Conservation (phyloP, 2,329 filamentous ascomycete genomes). For the Claviceps quebecensis region DNA sequence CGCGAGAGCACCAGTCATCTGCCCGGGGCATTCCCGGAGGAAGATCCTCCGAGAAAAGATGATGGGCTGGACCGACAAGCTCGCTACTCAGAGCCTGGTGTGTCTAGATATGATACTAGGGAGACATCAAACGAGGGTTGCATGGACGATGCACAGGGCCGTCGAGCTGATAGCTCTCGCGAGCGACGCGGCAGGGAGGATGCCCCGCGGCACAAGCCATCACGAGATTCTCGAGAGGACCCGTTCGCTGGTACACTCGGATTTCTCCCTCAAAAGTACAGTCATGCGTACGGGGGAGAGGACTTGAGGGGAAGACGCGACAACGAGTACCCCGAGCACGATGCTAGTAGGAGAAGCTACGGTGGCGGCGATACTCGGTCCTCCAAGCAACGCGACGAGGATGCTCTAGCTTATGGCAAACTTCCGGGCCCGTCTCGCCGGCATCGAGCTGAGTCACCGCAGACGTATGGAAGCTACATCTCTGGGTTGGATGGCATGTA, state of each 20-base stretch:
- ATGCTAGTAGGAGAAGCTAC: constrained; percentile 15
- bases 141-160: neutral
- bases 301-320: neutral
- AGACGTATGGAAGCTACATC: constrained; percentile 17
- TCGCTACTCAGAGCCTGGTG: constrained; percentile 14
- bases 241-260: too few relatives aligned
- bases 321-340: constrained; percentile 7
- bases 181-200: too few relatives aligned
- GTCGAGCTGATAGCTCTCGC: neutral
- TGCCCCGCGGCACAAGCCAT: too few relatives aligned
- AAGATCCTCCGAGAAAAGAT: constrained; percentile 11
- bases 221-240: too few relatives aligned
- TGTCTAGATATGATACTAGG: constrained; percentile 8
- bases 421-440: constrained; percentile 14
- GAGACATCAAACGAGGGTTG: constrained; percentile 6
- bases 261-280: too few relatives aligned
- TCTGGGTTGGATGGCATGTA: constrained; percentile 10
- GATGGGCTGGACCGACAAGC: constrained; percentile 10
- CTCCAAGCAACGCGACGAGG: constrained; percentile 20
- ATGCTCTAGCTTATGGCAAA: constrained; percentile 38
- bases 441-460: constrained; percentile 9
- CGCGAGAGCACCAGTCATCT: constrained; percentile 13
- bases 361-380: constrained; percentile 2
- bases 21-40: constrained; percentile 21
- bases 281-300: too few relatives aligned